Evolutionary conservation across 441 rosid species (phyloP).

Genomic region (Euphorbia corollata): DNA sequence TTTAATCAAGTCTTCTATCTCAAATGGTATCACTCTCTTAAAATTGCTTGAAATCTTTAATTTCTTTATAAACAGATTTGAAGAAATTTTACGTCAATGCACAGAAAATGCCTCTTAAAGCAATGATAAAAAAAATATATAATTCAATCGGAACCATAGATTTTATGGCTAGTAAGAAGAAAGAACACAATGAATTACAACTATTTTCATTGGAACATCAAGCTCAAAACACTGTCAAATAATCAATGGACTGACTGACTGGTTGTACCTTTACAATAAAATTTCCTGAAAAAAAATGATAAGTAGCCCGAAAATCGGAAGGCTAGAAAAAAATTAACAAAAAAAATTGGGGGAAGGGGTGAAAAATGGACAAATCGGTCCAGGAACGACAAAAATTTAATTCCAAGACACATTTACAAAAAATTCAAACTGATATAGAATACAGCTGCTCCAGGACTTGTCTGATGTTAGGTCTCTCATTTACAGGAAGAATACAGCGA

Average conservation of each 20-base stretch:
- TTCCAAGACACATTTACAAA: constrained; percentile 73
- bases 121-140: background rate
- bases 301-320: constrained; percentile 41
- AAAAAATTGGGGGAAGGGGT: constrained; percentile 12
- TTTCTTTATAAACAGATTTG: too few species aligned
- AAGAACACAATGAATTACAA: constrained; percentile 20
- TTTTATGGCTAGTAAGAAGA: background rate
- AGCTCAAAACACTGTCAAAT: constrained; percentile 46
- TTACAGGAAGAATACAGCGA: constrained; percentile 71
- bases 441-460: constrained; percentile 62
- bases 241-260: constrained; percentile 51
- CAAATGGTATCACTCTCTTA: too few species aligned
- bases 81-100: too few species aligned
- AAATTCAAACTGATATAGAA: constrained; percentile 61
- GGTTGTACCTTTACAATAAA: constrained; percentile 51
- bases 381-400: constrained; percentile 40
- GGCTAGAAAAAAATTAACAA: constrained; percentile 40
- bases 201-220: constrained; percentile 29
- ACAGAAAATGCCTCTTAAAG: background rate
- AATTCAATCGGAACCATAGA: background rate
- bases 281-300: constrained; percentile 18
- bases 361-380: constrained; percentile 34
- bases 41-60: too few species aligned
- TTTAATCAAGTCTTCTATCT: too few species aligned
- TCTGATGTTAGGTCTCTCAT: constrained; percentile 89